Base-by-base conservation (phyloP, 352 stramenopile species). In the Globisporangium parvum region DNA sequence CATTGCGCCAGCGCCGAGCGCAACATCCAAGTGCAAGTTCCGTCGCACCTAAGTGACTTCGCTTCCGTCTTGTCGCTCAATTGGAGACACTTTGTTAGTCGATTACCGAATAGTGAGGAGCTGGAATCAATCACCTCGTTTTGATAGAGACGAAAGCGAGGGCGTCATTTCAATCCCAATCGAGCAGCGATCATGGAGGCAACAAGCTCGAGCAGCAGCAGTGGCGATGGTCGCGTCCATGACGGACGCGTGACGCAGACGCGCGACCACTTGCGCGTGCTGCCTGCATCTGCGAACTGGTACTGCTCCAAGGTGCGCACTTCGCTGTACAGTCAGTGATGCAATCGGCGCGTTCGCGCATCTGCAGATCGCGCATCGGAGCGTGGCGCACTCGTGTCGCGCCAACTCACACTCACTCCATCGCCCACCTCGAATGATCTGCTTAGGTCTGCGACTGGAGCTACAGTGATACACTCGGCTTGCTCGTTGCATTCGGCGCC, bases 211-310 rank as follows among this genome's bases (percentile, higher is more conserved):
- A 37, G 31, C 31, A 37, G 31, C 8, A 37, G 31, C 31, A 37
- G 31, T 37, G 31, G 8, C 31, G 12, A 37, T 12, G 31, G 10
- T n/a, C n/a, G n/a, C n/a, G n/a, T n/a, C n/a, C n/a, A n/a, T n/a
- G n/a, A n/a, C 10, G 6, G 31, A 37, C 31, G 31, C 31, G 31
- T 37, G 31, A 37, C 31, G 31, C 31, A 37, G 31, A 37, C 5
- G 31, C 10, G 79, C 21, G 39, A 44, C 12, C 61, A 77, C 15
- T 28, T 78, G 42, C 66, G 66, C 51, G 64, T 88, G 46, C 57
- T 90, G 3, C 75, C 77, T 12, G 73, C 78, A 10, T 88, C 78
- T 20, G 63, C 76, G 46, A 91, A 91, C 73, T 93, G 82, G 80
- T 91, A 85, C 47, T 88, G 71, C 64, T 80, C 82, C 3, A 76